Base-by-base conservation (phyloP, 2,329 filamentous ascomycete genomes). In the Trichoderma sp. region DNA sequence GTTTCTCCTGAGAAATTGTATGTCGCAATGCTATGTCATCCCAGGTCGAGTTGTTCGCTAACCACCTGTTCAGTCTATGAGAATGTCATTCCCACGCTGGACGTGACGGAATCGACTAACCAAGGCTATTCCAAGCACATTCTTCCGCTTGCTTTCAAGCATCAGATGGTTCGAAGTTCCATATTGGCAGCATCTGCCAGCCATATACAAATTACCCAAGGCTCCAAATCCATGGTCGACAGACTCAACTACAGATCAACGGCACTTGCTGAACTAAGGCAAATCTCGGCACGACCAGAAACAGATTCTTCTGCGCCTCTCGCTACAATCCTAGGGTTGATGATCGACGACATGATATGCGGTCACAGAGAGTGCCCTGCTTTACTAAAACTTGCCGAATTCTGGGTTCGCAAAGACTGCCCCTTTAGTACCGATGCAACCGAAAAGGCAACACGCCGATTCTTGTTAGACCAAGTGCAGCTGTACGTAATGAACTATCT, bases 291-390 rank as follows among this genome's bases (percentile, higher is more conserved):
- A 26, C 47, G 32, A 30, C 64, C 50, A 67, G 64, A 67, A 39
- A 67, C 64, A 13, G 64, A 67, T 26, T 58, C 64, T 20, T 67
- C 20, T 28, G 50, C 47, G 15, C 64, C 64, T 4, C 64, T 67
- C 2, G 50, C 50, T 12, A 67, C 64, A 8, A 67, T 67, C 50
- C 11, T 67, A 2, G 64, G 64, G 2, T 23, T 67, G 15, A 67
- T 67, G 64, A 67, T 67, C 6, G 64, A 67, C 26, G 64, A 67
- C 13, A 67, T 67, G 50, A 67, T 67, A 58, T 67, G 64, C n/a
- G 64, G 64, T 4, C 64, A 67, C 9, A 67, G 64, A 28, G 64
- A 67, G 12, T 67, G 64, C 11, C 64, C 64, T 30, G 64, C 64
- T 28, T 23, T 67, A 6, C 32, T 67, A 15, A 67, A 67, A 23